Evolutionary conservation across 345 rosid species (phyloP).

Genomic region (Firmiana major): DNA sequence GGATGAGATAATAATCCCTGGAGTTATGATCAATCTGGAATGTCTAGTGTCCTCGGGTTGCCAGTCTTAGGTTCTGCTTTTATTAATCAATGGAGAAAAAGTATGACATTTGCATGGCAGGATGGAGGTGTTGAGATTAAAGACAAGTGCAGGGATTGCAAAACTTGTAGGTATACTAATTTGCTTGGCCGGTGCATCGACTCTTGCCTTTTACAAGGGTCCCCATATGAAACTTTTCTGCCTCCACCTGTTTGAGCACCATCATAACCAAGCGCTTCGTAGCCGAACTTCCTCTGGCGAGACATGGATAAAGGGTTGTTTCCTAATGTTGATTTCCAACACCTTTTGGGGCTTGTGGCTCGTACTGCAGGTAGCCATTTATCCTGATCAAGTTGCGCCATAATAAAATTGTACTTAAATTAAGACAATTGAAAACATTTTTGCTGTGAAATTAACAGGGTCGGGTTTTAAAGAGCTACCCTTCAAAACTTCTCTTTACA

Average conservation of each 20-base stretch:
- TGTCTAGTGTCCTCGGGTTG: background rate
- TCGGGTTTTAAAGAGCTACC: conserved; percentile 53
- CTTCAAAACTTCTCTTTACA: conserved; percentile 82
- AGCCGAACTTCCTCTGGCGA: conserved; percentile 37
- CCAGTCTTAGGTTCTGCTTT: background rate
- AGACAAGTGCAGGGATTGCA: conserved; percentile 52
- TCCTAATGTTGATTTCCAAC: conserved; percentile 75
- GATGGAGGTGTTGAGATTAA: conserved; percentile 59
- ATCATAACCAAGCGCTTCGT: conserved; percentile 16
- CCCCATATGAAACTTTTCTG: conserved; percentile 50
- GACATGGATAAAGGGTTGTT: conserved; percentile 81
- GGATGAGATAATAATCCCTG: too few relatives aligned
- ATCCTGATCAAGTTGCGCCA: background rate
- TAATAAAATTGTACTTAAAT: background rate
- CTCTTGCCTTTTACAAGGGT: conserved; percentile 73
- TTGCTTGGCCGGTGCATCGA: conserved; percentile 63
- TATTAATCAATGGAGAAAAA: background rate
- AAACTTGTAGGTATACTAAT: conserved; percentile 60
- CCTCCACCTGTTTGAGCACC: conserved; percentile 31
- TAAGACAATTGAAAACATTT: background rate
- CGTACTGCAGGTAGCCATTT: conserved; percentile 62
- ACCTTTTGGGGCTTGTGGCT: conserved; percentile 77
- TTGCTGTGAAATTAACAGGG: conserved; percentile 45
- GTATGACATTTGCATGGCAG: conserved; percentile 25
- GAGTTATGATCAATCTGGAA: background rate